phyloP scores from a whole-genome alignment of 208 protist species.

The Trypanosoma lewisi region DNA sequence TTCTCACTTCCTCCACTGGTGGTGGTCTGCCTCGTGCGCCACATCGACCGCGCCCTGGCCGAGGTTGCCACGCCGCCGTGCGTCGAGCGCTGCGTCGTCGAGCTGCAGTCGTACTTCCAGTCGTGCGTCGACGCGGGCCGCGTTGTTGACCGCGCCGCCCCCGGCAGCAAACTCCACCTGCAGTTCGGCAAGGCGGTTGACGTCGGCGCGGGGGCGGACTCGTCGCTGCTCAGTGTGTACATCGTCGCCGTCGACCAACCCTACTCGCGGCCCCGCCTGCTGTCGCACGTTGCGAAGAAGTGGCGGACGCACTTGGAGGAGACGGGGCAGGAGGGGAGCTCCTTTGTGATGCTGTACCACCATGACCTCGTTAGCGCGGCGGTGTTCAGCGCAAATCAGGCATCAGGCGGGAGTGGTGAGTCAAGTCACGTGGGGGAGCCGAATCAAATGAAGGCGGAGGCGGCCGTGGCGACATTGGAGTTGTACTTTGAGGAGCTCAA shows the following conservation, averaged over 20 bases:
- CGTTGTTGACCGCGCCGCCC: slow-evolving; percentile 22
- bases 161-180: slow-evolving; percentile 46
- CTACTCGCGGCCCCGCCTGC: slow-evolving; percentile 42
- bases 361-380: slow-evolving; percentile 45
- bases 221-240: slow-evolving; percentile 57
- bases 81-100: slow-evolving; percentile 57
- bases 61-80: slow-evolving; percentile 47
- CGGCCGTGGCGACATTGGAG: slow-evolving; percentile 39
- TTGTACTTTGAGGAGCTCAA: slow-evolving; percentile 70
- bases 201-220: slow-evolving; percentile 33
- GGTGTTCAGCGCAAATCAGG: slow-evolving; percentile 16
- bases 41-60: slow-evolving; percentile 41
- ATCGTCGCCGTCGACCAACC: slow-evolving; percentile 58
- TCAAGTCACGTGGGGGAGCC: neutral
- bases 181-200: slow-evolving; percentile 72
- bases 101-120: slow-evolving; percentile 58
- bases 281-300: slow-evolving; percentile 47
- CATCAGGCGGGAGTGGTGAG: neutral
- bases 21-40: slow-evolving; percentile 64
- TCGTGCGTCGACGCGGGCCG: slow-evolving; percentile 18
- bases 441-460: slow-evolving; percentile 39
- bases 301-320: slow-evolving; percentile 58
- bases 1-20: slow-evolving; percentile 45
- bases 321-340: slow-evolving; percentile 40
- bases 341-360: slow-evolving; percentile 57